Evolutionary conservation across 306 rosid species (phyloP).

Genomic region (Quercus robur): DNA sequence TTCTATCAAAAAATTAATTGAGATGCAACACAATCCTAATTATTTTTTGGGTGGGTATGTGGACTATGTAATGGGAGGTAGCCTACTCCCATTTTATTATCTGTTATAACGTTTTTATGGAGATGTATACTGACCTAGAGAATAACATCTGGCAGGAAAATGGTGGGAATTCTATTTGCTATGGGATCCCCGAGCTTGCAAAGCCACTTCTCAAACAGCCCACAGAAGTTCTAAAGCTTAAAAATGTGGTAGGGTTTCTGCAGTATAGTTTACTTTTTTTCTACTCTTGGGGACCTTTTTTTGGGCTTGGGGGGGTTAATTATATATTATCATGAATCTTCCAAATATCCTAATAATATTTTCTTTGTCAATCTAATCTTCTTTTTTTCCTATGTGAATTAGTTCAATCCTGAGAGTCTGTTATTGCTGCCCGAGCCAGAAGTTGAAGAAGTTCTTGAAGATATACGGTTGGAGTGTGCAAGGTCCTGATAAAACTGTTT

Average conservation of each 20-base stretch:
- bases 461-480: conserved; percentile 88
- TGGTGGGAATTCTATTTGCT: conserved; percentile 36
- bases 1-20: not conserved
- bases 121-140: conserved; percentile 13
- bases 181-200: conserved; percentile 79
- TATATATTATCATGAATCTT: not conserved
- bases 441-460: conserved; percentile 70
- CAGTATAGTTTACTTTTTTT: not conserved
- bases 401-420: conserved; percentile 59
- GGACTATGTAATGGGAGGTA: not conserved
- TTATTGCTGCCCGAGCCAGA: conserved; percentile 48
- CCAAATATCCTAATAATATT: not conserved
- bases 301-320: not conserved
- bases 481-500: conserved; percentile 47
- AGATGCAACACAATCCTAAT: not conserved
- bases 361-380: conserved; percentile 21
- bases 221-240: conserved; percentile 66
- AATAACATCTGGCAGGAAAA: conserved; percentile 50
- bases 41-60: not conserved
- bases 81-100: not conserved
- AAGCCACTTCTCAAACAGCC: conserved; percentile 72
- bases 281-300: not conserved
- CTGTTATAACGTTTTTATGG: conserved; percentile 5
- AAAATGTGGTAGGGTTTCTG: conserved; percentile 64
- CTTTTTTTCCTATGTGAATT: conserved; percentile 16